A percentile compares a stretch with the other conserved stretches of the same genome.
phyloP scores from a whole-genome alignment of 139 green algal genomes.

The Edaphochlamys debaryana region DNA sequence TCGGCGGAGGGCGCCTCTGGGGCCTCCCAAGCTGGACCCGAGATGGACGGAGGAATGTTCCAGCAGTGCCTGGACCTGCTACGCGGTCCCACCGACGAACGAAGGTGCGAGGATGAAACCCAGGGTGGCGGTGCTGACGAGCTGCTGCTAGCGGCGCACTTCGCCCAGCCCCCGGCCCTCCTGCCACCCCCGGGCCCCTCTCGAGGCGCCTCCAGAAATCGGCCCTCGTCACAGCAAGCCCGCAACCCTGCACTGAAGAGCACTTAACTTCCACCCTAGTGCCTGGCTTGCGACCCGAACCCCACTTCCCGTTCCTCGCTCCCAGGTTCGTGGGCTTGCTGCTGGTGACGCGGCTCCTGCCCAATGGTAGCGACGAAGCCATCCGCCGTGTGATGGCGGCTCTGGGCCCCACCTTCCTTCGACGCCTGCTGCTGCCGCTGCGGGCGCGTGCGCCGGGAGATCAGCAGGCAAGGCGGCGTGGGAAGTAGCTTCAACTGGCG shows the following conservation, averaged over 20 bases:
- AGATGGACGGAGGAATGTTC: too few species aligned
- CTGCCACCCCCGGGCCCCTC: neutral
- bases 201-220: neutral
- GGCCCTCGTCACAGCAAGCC: neutral
- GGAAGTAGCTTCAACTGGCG: neutral
- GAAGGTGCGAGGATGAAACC: slow-evolving; percentile 18
- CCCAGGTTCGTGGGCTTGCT: slow-evolving; percentile 82
- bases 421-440: slow-evolving; percentile 76
- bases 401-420: slow-evolving; percentile 68
- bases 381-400: slow-evolving; percentile 60
- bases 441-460: neutral
- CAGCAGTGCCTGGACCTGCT: slow-evolving; percentile 68
- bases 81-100: slow-evolving; percentile 49
- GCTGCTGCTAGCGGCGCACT: neutral
- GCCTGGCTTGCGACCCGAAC: too few species aligned
- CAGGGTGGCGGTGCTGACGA: neutral
- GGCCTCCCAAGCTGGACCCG: too few species aligned
- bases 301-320: too few species aligned
- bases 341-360: slow-evolving; percentile 75
- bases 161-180: neutral
- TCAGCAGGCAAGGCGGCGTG: neutral
- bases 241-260: neutral
- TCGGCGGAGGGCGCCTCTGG: too few species aligned
- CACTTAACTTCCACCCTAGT: too few species aligned
- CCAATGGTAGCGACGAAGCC: slow-evolving; percentile 46